Percentiles rank a stretch among this genome's conserved stretches.
Conservation (phyloP, 371 early-diverging fungal genomes). For the Fennellomyces sp. region DNA sequence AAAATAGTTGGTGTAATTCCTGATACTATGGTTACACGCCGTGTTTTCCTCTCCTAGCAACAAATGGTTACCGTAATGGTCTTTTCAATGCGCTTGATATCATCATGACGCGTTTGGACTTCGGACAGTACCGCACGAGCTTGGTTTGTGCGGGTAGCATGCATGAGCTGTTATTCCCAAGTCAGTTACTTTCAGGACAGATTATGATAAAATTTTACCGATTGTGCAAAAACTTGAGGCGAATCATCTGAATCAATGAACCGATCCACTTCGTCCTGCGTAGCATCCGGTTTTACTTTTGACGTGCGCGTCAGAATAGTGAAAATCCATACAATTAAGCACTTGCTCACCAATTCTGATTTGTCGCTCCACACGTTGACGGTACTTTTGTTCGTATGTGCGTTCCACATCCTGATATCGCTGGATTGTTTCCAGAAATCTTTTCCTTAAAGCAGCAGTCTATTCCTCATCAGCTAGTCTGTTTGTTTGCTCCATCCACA, state of each 20-base stretch:
- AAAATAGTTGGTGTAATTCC: conserved; percentile 21
- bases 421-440: conserved; percentile 81
- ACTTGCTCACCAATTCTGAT: conserved; percentile 71
- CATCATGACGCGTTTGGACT: conserved; percentile 79
- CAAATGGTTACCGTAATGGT: conserved; percentile 59
- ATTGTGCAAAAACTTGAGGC: conserved; percentile 79
- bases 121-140: conserved; percentile 74
- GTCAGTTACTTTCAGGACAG: background rate
- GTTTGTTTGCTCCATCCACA: background rate
- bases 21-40: conserved; percentile 52
- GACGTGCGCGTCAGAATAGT: background rate
- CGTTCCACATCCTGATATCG: conserved; percentile 82
- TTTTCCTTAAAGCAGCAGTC: conserved; percentile 71
- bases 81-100: conserved; percentile 80
- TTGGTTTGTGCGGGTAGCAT: conserved; percentile 69
- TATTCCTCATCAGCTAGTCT: conserved; percentile 12
- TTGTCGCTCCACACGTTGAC: conserved; percentile 84
- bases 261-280: conserved; percentile 72
- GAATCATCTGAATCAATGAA: conserved; percentile 70
- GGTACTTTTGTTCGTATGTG: conserved; percentile 80
- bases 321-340: background rate
- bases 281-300: conserved; percentile 78
- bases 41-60: conserved; percentile 42
- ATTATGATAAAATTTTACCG: conserved; percentile 40
- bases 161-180: conserved; percentile 54